Percentiles rank a stretch among this genome's conserved stretches.
Conservation (phyloP, 164 flowering plant species). For the Liquidambar formosana region DNA sequence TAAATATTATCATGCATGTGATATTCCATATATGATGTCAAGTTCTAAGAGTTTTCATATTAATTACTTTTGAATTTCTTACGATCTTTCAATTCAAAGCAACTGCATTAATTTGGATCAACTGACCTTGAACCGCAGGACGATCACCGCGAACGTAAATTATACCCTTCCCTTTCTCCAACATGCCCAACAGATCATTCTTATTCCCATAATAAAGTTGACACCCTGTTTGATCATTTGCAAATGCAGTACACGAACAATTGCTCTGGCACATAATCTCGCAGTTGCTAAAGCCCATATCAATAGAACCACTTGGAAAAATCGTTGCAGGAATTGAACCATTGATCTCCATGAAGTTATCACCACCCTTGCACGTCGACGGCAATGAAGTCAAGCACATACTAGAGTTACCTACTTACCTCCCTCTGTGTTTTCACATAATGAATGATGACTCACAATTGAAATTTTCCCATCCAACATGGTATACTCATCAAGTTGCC, state of each 20-base stretch:
- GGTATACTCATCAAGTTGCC: no score
- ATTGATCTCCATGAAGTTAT: neutral
- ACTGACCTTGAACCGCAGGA: no score
- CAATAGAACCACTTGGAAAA: neutral
- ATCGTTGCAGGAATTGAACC: neutral
- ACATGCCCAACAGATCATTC: neutral
- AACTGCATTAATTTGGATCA: no score
- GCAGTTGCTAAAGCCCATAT: conserved; percentile 2
- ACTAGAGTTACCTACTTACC: no score
- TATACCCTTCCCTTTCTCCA: neutral
- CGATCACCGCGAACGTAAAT: neutral
- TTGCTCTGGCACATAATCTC: conserved; percentile 3
- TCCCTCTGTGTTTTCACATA: neutral
- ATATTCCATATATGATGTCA: no score
- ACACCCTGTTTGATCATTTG: no score
- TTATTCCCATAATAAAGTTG: neutral
- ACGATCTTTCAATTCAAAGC: no score
- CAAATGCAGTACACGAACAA: conserved; percentile 6
- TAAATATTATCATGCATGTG: no score
- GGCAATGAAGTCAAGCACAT: no score
- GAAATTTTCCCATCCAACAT: neutral
- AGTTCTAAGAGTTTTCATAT: no score
- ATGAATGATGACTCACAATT: neutral
- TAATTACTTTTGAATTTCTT: no score
- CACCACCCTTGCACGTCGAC: neutral